Evolutionary conservation across 2,329 filamentous ascomycete species (phyloP), one percentile per base, ranked within the genome.

Genomic region (Thelonectria rubi): DNA sequence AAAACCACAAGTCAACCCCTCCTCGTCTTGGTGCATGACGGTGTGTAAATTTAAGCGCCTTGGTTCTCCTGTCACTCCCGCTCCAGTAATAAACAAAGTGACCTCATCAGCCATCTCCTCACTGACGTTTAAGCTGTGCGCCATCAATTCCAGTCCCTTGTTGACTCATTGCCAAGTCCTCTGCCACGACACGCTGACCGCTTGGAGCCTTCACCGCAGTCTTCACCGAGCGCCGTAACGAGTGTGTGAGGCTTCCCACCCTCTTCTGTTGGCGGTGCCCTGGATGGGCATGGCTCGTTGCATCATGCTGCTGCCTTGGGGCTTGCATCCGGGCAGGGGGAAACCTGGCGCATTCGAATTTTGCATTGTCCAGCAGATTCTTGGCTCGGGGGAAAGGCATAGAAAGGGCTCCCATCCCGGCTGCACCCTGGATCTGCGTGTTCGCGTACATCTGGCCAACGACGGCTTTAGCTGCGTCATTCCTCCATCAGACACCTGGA

Each of bases 41-140:
- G 39, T n/a, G 39, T n/a, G 51, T 40, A 18, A 37, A 45, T 50
- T 50, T 47, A 37, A 32, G 46, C 52, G 58, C 39, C 56, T 37
- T 40, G 47, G 34, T 40, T 20, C 30, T 42, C 54, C 47, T 47
- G 58, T 52, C 47, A 56, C 49, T 60, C 58, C 58, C 58, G 58
- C 48, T 39, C 12, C 40, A 46, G 51, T 17, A 20, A 14, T 24
- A 48, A 30, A 30, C 8, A 18, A 26, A 51, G 39, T n/a, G 15
- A 10, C 24, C 50, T 43, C 50, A 49, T 43, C 50, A 49, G 15
- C 24, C 10, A 43, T 18, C 26, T 30, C 26, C 3, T 15, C 24
- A 59, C 32, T 56, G 58, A 55, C 46, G 58, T 26, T 20, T 10
- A 10, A 30, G 39, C 42, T 39, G 15, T 18, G 37, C 40, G 26